A percentile compares a stretch with the other conserved stretches of the same genome.
phyloP scores from a whole-genome alignment of 257 asterid species.

The Buddleja alternifolia region DNA sequence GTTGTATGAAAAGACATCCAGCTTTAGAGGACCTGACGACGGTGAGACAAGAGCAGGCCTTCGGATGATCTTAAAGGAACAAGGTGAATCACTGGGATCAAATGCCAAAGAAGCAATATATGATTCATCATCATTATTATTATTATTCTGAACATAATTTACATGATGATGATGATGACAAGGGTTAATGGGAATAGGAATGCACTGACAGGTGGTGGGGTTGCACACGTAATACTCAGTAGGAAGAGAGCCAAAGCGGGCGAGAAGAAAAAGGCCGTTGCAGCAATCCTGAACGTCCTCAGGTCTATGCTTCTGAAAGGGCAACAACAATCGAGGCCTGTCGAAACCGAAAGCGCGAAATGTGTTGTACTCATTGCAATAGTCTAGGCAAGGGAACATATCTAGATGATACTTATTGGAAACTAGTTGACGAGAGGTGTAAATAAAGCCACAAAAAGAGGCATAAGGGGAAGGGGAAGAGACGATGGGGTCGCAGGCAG shows the following conservation, averaged over 20 bases:
- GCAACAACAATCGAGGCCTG: too few species aligned
- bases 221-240: neutral
- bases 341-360: too few species aligned
- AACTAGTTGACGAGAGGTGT: neutral
- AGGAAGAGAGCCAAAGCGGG: neutral
- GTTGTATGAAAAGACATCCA: conserved; percentile 10
- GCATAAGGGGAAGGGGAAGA: neutral
- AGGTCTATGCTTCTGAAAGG: too few species aligned
- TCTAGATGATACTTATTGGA: neutral
- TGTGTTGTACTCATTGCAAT: too few species aligned
- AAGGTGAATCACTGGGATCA: too few species aligned
- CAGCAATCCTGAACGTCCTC: neutral
- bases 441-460: neutral
- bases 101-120: too few species aligned
- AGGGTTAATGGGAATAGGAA: neutral
- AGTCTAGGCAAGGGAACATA: too few species aligned
- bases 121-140: too few species aligned
- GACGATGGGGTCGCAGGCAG: neutral
- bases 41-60: neutral
- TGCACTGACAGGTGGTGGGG: conserved; percentile 12
- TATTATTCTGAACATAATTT: too few species aligned
- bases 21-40: too few species aligned
- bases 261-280: neutral
- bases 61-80: neutral
- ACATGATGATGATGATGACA: too few species aligned